These are phyloP conservation scores for Blastomyces emzantsi DNA, from an alignment of 2,329 filamentous ascomycete species.

Conservation along the genomic window DNA sequence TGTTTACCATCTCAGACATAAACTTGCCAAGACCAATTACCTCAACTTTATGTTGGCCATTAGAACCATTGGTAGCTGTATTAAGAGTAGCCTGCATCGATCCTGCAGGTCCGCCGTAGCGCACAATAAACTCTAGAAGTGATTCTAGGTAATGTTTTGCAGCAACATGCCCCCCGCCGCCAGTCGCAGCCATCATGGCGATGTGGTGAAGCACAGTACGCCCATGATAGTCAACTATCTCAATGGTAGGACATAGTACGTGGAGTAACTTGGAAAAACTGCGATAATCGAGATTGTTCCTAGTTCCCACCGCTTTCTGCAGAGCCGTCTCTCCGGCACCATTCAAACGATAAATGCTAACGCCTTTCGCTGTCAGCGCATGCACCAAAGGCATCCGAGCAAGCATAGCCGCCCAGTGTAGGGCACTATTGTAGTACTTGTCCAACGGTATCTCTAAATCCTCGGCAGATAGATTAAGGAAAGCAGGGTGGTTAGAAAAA, in stretches of 20 bases:
- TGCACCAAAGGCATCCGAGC: slow-evolving; percentile 75
- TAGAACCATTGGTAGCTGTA: slow-evolving; percentile 20
- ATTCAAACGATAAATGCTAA: slow-evolving; percentile 81
- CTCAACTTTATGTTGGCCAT: slow-evolving; percentile 37
- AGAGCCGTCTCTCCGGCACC: slow-evolving; percentile 82
- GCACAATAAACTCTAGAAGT: slow-evolving; percentile 85
- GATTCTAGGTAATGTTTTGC: slow-evolving; percentile 96
- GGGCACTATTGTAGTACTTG: slow-evolving; percentile 69
- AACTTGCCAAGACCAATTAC: slow-evolving; percentile 85
- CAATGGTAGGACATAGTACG: slow-evolving; percentile 78
- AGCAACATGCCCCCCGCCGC: slow-evolving; percentile 72
- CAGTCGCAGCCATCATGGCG: slow-evolving; percentile 89
- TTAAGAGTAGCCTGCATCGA: slow-evolving; percentile 39
- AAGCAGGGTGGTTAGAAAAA: slow-evolving; percentile 63
- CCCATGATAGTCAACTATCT: slow-evolving; percentile 79
- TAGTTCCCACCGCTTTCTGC: slow-evolving; percentile 85
- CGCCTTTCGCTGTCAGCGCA: slow-evolving; percentile 71
- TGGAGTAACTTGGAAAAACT: slow-evolving; percentile 88
- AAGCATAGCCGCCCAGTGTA: slow-evolving; percentile 94
- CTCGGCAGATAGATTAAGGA: slow-evolving; percentile 63
- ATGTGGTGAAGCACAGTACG: slow-evolving; percentile 94
- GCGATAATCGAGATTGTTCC: slow-evolving; percentile 85
- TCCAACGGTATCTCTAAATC: slow-evolving; percentile 94
- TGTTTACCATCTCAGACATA: slow-evolving; percentile 95
- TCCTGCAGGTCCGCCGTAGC: slow-evolving; percentile 61